Evolutionary conservation across 192 early-diverging fungal genomes (phyloP).

Genomic region (Backusella parvicylindrica): DNA sequence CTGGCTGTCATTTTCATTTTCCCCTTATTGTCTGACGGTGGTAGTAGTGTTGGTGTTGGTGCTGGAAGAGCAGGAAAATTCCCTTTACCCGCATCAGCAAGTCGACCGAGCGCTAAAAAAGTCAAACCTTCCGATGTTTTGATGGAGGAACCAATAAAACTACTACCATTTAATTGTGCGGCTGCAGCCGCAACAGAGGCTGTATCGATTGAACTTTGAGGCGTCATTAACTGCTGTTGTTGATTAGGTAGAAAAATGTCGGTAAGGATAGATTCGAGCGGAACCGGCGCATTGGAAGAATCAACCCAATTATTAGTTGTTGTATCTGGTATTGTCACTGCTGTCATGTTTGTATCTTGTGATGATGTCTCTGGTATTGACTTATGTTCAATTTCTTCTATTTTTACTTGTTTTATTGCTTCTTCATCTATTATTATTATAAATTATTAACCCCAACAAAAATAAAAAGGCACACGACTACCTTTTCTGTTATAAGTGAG

Average conservation of each 20-base stretch:
- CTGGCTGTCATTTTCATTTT: conserved; percentile 6
- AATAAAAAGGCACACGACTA: background rate
- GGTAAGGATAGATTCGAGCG: background rate
- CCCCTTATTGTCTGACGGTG: background rate
- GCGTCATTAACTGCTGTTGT: background rate
- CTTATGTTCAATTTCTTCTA: background rate
- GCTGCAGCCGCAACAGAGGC: conserved; percentile 18
- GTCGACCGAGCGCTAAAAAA: conserved; percentile 7
- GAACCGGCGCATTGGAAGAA: background rate
- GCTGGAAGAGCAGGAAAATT: background rate
- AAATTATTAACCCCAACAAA: background rate
- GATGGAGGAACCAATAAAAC: conserved; percentile 11
- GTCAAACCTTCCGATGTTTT: conserved; percentile 16
- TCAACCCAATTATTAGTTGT: background rate
- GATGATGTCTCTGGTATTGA: background rate
- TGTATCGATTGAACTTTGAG: conserved; percentile 9
- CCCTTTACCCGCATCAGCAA: background rate
- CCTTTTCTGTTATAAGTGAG: background rate
- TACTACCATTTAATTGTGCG: conserved; percentile 16
- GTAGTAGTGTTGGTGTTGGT: background rate
- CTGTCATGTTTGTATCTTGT: background rate
- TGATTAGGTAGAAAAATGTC: conserved; percentile 5
- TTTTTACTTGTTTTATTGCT: background rate
- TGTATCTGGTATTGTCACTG: background rate
- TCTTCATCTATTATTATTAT: background rate